Base-by-base conservation (phyloP, 1,284 basidiomycete species). In the Moesziomyces antarcticus region DNA sequence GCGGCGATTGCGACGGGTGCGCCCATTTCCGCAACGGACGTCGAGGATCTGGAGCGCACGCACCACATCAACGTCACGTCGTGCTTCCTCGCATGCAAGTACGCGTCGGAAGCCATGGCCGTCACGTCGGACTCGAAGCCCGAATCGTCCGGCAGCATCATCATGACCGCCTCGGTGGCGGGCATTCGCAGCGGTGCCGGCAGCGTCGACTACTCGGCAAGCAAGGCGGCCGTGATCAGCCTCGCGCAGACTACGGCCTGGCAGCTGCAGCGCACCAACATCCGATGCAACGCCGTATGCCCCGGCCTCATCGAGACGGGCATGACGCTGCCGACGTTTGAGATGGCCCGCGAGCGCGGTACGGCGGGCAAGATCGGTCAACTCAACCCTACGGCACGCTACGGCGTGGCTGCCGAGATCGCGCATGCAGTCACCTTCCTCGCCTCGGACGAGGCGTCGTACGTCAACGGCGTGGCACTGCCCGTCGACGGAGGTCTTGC, bases 131-230 rank as follows among this genome's bases (percentile, higher is more conserved):
- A 88, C 6, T 88, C 88, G 10, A 87, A 87, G 62, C 86, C 87
- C 3, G 79, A 87, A 49, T 88, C 90, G 27, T 88, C 90, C 10
- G 94, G 94, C 13, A 93, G 92, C 75, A 93, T 97, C 76, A 90
- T 97, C 71, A 84, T 97, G 82, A 97, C 94, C 11, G 93, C 94
- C 5, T 95, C 93, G 91, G 93, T 93, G 63, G 94, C 94, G 30
- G 94, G 94, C 18, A 82, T 95, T 33, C 88, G 91, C 46, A 91
- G 92, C 25, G 94, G 94, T 21, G 94, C 91, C 6, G 94, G 94
- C 3, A 87, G 92, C 0, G 84, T 92, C 50, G 92, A 95, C 70
- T 97, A 93, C 93, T 81, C 79, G 54, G 82, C 82, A 10, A 60
- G 53, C 40, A 83, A 83, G 54, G 81, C 82, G 1, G 81, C 81